Base-by-base conservation (phyloP, 371 early-diverging fungal species). In the Umbelopsis sp. region DNA sequence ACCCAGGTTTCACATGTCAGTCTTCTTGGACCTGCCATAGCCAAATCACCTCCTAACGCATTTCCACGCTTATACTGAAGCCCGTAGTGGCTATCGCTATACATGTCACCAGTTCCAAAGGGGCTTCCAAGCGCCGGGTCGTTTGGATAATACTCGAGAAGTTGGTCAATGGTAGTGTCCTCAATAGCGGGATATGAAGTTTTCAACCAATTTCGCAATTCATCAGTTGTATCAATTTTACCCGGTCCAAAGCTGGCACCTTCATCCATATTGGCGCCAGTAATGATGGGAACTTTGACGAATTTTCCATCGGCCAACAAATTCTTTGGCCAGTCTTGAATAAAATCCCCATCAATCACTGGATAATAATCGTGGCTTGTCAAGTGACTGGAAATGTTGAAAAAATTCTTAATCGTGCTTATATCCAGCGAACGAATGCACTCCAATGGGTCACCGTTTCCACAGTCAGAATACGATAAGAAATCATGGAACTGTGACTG, bases 241-340 rank as follows among this genome's bases (percentile, higher is more conserved):
- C 64, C 64, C 6, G 64, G 45, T 4, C 64, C 64, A 24, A 64
- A 64, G 20, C 38, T n/a, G 24, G 64, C n/a, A 11, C 64, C 64
- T 46, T 64, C 64, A 64, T 64, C 64, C 44, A 64, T 44, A 18
- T 64, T 64, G n/a, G 64, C 64, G 12, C 64, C 64, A 16, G 44
- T 22, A 16, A 64, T 4, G n/a, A 64, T 64, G n/a, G 64, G 64
- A 22, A 64, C 64, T 12, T 64, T 64, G 7, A 64, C 64, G 29
- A 64, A 64, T 37, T 44, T 37, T 24, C 22, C 20, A 14, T 64
- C 32, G 3, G 64, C 44, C 12, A 64, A 24, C 22, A 64, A 38
- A 29, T 64, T 46, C 46, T 64, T 64, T 22, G 64, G 64, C 64
- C 64, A 64, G 22, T 64, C 45, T 10, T 24, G 64, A 64, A 64